These are phyloP conservation scores for Pseudogymnoascus sp. DNA, from an alignment of 2,329 filamentous ascomycete genomes.

Conservation along the genomic window DNA sequence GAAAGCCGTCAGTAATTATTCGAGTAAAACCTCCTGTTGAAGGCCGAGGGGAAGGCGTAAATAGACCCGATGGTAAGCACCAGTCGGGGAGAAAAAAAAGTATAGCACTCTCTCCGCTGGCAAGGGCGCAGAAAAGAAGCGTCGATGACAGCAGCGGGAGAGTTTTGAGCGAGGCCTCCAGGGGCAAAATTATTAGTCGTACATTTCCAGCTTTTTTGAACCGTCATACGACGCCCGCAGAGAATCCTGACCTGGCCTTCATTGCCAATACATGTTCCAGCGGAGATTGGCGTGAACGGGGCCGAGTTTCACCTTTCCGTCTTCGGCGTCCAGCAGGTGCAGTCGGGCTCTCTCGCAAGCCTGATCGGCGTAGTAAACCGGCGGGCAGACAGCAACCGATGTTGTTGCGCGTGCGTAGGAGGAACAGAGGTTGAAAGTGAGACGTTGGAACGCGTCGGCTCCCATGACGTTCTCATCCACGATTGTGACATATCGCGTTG, in stretches of 20 bases:
- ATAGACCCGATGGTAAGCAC: not conserved
- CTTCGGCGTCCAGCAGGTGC: conserved; percentile 38
- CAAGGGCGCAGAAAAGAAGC: not conserved
- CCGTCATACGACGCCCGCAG: not conserved
- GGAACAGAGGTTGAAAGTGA: conserved; percentile 93
- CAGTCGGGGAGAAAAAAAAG: not conserved
- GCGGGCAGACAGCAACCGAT: conserved; percentile 73
- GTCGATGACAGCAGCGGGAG: not conserved
- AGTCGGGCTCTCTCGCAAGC: conserved; percentile 74
- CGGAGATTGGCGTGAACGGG: not conserved
- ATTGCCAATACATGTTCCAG: conserved; percentile 12
- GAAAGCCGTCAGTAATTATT: not conserved
- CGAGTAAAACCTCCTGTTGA: not conserved
- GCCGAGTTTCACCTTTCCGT: not conserved
- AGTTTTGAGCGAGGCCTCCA: not conserved
- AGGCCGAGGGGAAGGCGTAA: not conserved
- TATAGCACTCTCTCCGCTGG: not conserved
- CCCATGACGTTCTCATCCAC: conserved; percentile 67
- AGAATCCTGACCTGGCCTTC: not conserved
- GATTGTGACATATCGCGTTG: conserved; percentile 87
- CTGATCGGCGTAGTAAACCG: conserved; percentile 93
- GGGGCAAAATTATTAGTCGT: not conserved
- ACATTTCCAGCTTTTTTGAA: not conserved
- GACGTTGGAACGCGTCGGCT: conserved; percentile 66
- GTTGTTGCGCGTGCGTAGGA: conserved; percentile 90